Evolutionary conservation across 371 early-diverging fungal genomes (phyloP).

Genomic region (Apophysomyces variabilis): DNA sequence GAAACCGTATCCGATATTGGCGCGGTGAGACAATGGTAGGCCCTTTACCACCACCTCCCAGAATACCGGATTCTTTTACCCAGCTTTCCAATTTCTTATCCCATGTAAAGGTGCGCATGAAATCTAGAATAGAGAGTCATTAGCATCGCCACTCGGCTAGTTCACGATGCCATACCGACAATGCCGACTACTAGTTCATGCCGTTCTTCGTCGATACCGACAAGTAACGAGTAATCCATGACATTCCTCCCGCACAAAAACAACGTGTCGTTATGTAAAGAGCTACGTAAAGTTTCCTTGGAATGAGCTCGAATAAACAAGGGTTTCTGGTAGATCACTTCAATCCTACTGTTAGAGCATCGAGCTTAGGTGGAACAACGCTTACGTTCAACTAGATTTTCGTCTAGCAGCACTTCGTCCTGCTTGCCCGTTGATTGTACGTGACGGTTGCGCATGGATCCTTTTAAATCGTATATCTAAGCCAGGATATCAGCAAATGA

Average conservation of each 20-base stretch:
- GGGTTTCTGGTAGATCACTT: conserved; percentile 84
- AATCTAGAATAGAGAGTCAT: conserved; percentile 60
- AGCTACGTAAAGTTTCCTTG: conserved; percentile 80
- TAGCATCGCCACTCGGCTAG: background rate
- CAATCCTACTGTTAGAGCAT: no score
- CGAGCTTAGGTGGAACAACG: no score
- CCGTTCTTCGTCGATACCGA: conserved; percentile 87
- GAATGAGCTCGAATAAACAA: conserved; percentile 91
- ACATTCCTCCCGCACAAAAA: conserved; percentile 90
- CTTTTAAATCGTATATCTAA: conserved; percentile 94
- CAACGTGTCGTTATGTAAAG: conserved; percentile 90
- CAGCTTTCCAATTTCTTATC: conserved; percentile 96
- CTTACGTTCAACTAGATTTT: conserved; percentile 88
- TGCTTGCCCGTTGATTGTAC: conserved; percentile 87
- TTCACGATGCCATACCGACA: conserved; percentile 65
- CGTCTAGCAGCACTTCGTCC: conserved; percentile 92
- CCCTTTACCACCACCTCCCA: conserved; percentile 87
- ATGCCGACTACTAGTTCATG: conserved; percentile 93
- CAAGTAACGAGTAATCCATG: conserved; percentile 97
- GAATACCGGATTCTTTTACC: conserved; percentile 91
- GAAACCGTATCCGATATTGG: conserved; percentile 91
- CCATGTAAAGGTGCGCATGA: conserved; percentile 97
- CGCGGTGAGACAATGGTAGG: conserved; percentile 96
- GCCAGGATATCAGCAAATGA: background rate
- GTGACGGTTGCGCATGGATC: conserved; percentile 94